A percentile compares a stretch with the other conserved stretches of the same genome.
Conservation (phyloP, 306 rosid species). For the Casuarina glauca region DNA sequence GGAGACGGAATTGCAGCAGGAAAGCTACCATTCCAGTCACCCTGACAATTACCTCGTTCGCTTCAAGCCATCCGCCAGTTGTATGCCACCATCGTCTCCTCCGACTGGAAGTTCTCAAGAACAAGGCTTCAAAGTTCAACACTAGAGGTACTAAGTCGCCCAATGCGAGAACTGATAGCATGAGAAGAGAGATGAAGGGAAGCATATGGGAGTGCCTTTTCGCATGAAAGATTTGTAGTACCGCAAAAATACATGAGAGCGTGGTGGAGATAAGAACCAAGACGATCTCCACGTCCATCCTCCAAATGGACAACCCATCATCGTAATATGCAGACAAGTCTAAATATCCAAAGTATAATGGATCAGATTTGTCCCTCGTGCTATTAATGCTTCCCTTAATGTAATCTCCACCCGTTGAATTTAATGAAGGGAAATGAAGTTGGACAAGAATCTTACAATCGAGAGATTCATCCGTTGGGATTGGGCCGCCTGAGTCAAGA, state of each 20-base stretch:
- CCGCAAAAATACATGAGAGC: constrained; percentile 52
- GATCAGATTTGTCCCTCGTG: constrained; percentile 39
- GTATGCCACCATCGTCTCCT: constrained; percentile 23
- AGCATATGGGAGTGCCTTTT: constrained; percentile 44
- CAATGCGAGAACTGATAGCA: constrained; percentile 49
- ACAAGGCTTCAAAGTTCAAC: constrained; percentile 59
- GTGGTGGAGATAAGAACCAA: constrained; percentile 59
- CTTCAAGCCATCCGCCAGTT: constrained; percentile 45
- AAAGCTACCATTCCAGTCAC: too few species aligned
- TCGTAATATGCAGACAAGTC: constrained; percentile 32
- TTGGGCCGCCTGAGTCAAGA: constrained; percentile 10
- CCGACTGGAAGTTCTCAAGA: constrained; percentile 25
- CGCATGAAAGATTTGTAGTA: constrained; percentile 55
- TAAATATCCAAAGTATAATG: constrained; percentile 46
- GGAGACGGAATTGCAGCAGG: too few species aligned
- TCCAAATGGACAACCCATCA: constrained; percentile 33
- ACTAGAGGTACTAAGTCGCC: constrained; percentile 57
- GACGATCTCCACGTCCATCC: constrained; percentile 55
- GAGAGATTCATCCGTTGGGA: constrained; percentile 11
- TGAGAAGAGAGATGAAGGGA: constrained; percentile 55
- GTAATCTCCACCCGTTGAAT: constrained; percentile 3
- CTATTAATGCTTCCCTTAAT: constrained; percentile 56
- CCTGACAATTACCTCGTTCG: too few species aligned
- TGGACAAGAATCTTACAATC: constrained; percentile 60
- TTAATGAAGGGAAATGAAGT: constrained; percentile 46